Conservation (phyloP, 495 filamentous ascomycete species). For the Neurospora sp. region DNA sequence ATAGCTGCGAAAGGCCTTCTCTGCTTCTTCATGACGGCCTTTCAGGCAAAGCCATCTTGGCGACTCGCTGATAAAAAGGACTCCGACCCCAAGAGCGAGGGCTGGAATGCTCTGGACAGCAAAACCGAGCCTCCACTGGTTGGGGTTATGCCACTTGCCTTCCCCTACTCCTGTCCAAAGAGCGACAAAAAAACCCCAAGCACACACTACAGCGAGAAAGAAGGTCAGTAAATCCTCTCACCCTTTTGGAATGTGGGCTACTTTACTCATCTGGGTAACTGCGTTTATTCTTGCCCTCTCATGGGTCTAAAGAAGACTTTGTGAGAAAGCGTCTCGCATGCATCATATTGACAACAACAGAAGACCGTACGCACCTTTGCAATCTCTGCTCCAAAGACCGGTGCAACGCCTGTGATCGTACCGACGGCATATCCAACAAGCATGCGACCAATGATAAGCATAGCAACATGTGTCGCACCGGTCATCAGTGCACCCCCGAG, state of each 20-base stretch:
- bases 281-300: conserved; percentile 39
- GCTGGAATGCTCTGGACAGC: conserved; percentile 43
- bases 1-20: conserved; percentile 29
- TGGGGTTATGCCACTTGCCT: conserved; percentile 22
- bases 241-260: neutral
- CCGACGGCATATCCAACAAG: conserved; percentile 42
- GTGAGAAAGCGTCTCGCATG: conserved; percentile 11
- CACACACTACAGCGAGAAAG: conserved; percentile 34
- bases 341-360: conserved; percentile 16
- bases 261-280: conserved; percentile 24
- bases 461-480: conserved; percentile 38
- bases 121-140: conserved; percentile 47
- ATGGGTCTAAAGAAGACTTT: conserved; percentile 35
- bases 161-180: conserved; percentile 34
- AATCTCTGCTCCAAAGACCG: conserved; percentile 30
- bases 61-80: conserved; percentile 45
- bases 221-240: neutral
- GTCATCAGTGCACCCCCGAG: conserved; percentile 42
- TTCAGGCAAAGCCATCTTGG: conserved; percentile 49
- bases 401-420: conserved; percentile 40
- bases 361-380: conserved; percentile 27
- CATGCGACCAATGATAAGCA: conserved; percentile 44
- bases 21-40: conserved; percentile 35
- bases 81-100: conserved; percentile 35
- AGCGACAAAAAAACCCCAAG: conserved; percentile 41